phyloP scores from a whole-genome alignment of 192 early-diverging fungal genomes.

The Gaertneriomyces semiglobifer region DNA sequence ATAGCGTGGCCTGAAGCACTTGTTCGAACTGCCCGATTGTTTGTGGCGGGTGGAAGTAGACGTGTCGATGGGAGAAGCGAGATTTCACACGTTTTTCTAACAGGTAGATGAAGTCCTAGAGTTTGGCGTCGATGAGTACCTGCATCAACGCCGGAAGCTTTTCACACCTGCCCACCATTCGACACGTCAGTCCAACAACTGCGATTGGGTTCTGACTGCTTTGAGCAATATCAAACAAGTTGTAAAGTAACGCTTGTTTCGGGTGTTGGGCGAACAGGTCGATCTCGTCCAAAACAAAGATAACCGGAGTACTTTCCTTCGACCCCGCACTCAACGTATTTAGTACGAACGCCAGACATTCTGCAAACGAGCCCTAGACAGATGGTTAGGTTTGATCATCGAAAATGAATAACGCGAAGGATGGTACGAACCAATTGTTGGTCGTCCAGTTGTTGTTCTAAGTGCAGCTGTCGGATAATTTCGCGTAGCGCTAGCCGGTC shows the following conservation, averaged over 20 bases:
- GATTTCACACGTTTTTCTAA: conserved; percentile 95
- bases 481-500: conserved; percentile 78
- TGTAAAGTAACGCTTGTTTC: conserved; percentile 92
- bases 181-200: conserved; percentile 79
- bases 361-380: conserved; percentile 63
- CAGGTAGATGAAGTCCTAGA: conserved; percentile 73
- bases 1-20: conserved; percentile 54
- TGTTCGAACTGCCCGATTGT: conserved; percentile 55
- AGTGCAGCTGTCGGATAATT: conserved; percentile 73
- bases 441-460: conserved; percentile 48
- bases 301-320: conserved; percentile 55
- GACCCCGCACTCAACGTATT: conserved; percentile 59
- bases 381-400: neutral
- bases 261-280: conserved; percentile 87
- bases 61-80: conserved; percentile 83
- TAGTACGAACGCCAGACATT: conserved; percentile 64
- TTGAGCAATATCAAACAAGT: conserved; percentile 87
- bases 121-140: neutral
- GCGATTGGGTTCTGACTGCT: conserved; percentile 78
- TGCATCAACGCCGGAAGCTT: neutral
- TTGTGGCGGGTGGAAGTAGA: conserved; percentile 62
- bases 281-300: conserved; percentile 93
- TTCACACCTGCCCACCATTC: conserved; percentile 33
- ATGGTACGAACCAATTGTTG: neutral
- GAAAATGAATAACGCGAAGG: neutral